phyloP scores from a whole-genome alignment of 495 filamentous ascomycete species.

The Copromyces sp. region DNA sequence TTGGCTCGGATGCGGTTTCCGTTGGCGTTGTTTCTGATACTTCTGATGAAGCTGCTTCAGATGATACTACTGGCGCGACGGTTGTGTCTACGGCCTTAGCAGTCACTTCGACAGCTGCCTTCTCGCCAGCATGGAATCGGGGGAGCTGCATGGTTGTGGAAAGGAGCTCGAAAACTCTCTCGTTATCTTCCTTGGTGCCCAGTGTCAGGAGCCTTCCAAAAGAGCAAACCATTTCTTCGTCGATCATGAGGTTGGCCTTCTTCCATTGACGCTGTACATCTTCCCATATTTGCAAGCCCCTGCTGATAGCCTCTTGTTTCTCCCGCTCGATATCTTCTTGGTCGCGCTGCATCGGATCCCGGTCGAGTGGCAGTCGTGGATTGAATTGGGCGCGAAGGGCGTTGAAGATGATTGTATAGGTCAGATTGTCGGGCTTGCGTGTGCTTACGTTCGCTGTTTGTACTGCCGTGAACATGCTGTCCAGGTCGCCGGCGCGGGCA shows the following conservation, averaged over 20 bases:
- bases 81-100: neutral
- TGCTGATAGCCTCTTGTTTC: conserved; percentile 33
- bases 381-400: conserved; percentile 42
- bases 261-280: conserved; percentile 66
- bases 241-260: conserved; percentile 54
- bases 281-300: conserved; percentile 65
- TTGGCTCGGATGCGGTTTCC: neutral
- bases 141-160: conserved; percentile 70
- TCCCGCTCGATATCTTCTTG: conserved; percentile 18
- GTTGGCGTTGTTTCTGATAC: neutral
- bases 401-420: conserved; percentile 74
- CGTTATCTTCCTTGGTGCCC: conserved; percentile 43
- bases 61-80: neutral
- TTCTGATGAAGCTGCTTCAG: neutral
- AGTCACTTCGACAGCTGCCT: neutral
- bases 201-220: conserved; percentile 66
- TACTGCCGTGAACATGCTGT: conserved; percentile 63
- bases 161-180: conserved; percentile 60
- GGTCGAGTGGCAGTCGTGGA: conserved; percentile 1
- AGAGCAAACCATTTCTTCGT: conserved; percentile 60
- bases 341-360: neutral
- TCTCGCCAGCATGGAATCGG: conserved; percentile 20
- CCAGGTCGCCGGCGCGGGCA: conserved; percentile 55
- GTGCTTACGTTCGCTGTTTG: conserved; percentile 52
- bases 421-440: conserved; percentile 52